Conservation (phyloP, 2,329 filamentous ascomycete species). For the Triangularia setosa region DNA sequence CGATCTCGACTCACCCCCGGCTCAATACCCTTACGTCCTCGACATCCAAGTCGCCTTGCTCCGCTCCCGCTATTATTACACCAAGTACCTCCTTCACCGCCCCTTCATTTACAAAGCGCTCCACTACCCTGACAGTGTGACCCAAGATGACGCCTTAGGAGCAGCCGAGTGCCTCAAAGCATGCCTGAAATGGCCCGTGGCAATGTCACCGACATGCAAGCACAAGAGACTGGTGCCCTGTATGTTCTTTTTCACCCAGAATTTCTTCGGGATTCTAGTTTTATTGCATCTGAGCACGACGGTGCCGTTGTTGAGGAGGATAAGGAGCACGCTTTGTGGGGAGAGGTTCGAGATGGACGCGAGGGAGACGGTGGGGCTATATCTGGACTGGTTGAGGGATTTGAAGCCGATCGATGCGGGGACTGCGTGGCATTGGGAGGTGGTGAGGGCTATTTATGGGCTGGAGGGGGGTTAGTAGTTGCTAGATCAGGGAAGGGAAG, state of each 20-base stretch:
- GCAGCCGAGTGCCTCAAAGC: slow-evolving; percentile 55
- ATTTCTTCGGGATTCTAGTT: slow-evolving; percentile 55
- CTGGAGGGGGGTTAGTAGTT: slow-evolving; percentile 29
- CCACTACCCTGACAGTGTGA: slow-evolving; percentile 52
- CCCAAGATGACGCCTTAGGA: slow-evolving; percentile 49
- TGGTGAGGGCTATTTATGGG: slow-evolving; percentile 45
- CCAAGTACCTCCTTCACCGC: slow-evolving; percentile 54
- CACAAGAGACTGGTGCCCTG: slow-evolving; percentile 57
- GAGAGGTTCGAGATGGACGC: slow-evolving; percentile 48
- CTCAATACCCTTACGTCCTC: slow-evolving; percentile 47
- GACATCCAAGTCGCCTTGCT: slow-evolving; percentile 56
- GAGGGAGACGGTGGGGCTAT: slow-evolving; percentile 46
- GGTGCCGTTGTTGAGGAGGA: slow-evolving; percentile 46
- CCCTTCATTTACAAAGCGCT: slow-evolving; percentile 59
- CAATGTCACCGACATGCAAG: slow-evolving; percentile 52
- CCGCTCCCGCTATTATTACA: slow-evolving; percentile 56
- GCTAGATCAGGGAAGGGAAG: background rate
- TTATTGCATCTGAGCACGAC: slow-evolving; percentile 52
- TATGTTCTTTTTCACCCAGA: slow-evolving; percentile 60
- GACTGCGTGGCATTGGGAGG: slow-evolving; percentile 53
- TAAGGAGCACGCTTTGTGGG: slow-evolving; percentile 47
- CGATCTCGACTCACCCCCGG: slow-evolving; percentile 41
- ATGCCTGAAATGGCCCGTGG: slow-evolving; percentile 57
- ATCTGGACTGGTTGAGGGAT: slow-evolving; percentile 58
- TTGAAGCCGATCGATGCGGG: slow-evolving; percentile 51